Base-by-base conservation (phyloP, 441 rosid genomes). In the Gossypium gossypioides region DNA sequence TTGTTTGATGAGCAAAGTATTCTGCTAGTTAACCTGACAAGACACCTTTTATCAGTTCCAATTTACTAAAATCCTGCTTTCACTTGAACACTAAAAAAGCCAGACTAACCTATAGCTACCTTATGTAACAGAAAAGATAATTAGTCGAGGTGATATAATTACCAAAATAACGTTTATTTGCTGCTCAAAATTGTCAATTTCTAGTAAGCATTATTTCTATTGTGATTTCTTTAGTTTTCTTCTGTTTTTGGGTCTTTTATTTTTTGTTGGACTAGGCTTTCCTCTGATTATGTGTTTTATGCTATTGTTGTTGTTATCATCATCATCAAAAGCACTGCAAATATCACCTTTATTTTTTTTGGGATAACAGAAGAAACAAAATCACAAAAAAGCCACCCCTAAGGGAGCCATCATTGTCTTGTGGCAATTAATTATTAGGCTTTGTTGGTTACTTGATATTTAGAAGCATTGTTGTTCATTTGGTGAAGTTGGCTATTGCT, bases 401-500 rank as follows among this genome's bases (percentile, higher is more conserved):
- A 27, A 61, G 50, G 51, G 24, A 54, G 37, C 56, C 37, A 24
- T 46, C 37, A 6, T 66, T 8, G 12, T 46, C 22, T 22, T 46
- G 0, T 66, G 4, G 5, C 56, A 65, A 22, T 65, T 44, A 65
- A 21, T 22, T 65, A 15, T 66, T 66, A 22, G 70, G 40, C 21
- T 22, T 24, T 68, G 46, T 16, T 27, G 24, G 25, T 68, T 50
- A 16, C 25, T 25, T 68, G 10, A 46, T 66, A 15, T 68, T 4
- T 50, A 51, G 58, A 50, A 37, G 63, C 52, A 55, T 69, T 34
- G 27, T 66, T 69, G 6, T 68, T 78, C 40, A 10, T 68, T 50
- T 9, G 12, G 37, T 50, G 46, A 51, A 68, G 59, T 16, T 16
- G 71, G 58, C 25, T 50, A 27, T 68, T 29, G 16, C 46, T 15